Conservation (phyloP, 768 basidiomycete genomes). For the Psilocybe tampanensis region DNA sequence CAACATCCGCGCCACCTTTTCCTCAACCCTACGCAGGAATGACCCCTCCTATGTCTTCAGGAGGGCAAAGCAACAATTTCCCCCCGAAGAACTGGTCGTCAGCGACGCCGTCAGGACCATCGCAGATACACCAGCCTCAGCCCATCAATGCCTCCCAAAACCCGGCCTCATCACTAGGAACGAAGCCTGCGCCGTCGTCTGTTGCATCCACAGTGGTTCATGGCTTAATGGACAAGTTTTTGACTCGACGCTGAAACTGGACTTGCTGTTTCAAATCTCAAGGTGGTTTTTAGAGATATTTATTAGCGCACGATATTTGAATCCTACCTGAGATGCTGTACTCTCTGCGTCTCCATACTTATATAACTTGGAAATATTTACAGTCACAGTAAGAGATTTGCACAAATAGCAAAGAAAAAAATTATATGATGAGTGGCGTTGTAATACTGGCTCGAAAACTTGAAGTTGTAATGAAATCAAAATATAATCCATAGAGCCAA, state of each 20-base stretch:
- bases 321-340: no score
- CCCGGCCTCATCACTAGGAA: not conserved
- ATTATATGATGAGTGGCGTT: no score
- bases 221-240: slow-evolving; percentile 23
- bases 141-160: slow-evolving; percentile 11
- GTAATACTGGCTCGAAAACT: no score
- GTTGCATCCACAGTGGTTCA: slow-evolving; percentile 25
- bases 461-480: no score
- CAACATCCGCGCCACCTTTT: slow-evolving; percentile 17
- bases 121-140: slow-evolving; percentile 13
- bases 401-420: no score
- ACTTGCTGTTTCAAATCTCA: not conserved
- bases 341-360: no score
- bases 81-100: slow-evolving; percentile 10
- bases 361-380: no score
- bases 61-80: slow-evolving; percentile 4
- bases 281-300: no score
- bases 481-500: no score
- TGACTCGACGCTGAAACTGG: slow-evolving; percentile 13
- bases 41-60: not conserved
- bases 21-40: slow-evolving; percentile 16
- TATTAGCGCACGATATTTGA: no score
- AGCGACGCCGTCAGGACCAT: slow-evolving; percentile 10
- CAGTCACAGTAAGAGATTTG: no score
- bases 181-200: slow-evolving; percentile 11